Base-by-base conservation (phyloP, 192 early-diverging fungal genomes). In the Coemansia sp. region DNA sequence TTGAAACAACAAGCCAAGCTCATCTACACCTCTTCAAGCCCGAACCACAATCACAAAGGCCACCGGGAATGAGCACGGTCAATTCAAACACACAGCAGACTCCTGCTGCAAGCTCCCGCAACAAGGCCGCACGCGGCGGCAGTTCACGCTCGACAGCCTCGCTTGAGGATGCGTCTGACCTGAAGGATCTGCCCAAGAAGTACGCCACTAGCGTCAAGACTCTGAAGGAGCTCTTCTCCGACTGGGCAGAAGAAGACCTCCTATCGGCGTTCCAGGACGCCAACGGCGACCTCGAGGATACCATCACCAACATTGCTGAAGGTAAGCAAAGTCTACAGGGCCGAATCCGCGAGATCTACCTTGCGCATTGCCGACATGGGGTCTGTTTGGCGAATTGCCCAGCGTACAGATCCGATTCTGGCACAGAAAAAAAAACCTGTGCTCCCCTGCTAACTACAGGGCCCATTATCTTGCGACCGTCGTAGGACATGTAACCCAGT, bases 221-320 rank as follows among this genome's bases (percentile, higher is more conserved):
- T 38, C 59, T 90, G 38, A 67, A 74, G 38, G 86, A 87, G 60
- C 56, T 90, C 43, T 88, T 87, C 59, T 70, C 82, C 27, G 82
- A 83, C 38, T 98, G 92, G 91, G 75, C 85, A 54, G 87, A 93
- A 54, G 83, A 81, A 54, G 95, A 98, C 70, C 77, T 98, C 47
- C 59, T 92, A 33, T 85, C 78, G 31, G 81, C 81, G 18, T 69
- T 96, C 47, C 83, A 90, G 60, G 95, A 98, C 53, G 84, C 85
- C 36, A 54, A 80, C 34, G 92, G 92, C 18, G 90, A 98, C 58
- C 60, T 94, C 30, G 87, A 93, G 25, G 50, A 79, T 18, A 84
- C 91, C 37, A 82, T 86, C 72, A 71, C 51, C 39, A 76, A 91
- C 44, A 96, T 98, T 51, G 76, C 75, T 43, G 88, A 94, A 73